Percentiles rank a stretch among this genome's conserved stretches.
phyloP scores from a whole-genome alignment of 257 asterid genomes.

The Voacanga thouarsii region DNA sequence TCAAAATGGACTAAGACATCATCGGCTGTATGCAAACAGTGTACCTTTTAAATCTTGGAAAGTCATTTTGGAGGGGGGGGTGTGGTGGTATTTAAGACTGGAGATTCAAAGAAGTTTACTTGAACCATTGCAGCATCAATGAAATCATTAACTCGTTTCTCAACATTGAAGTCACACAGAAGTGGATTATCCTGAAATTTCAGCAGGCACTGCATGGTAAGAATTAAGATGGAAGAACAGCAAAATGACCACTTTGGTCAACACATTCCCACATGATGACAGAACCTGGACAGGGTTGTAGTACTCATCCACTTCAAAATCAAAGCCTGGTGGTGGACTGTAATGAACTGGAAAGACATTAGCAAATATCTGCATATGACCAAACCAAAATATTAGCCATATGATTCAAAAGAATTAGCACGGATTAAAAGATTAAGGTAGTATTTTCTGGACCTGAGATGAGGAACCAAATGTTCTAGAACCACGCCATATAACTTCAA shows the following conservation, averaged over 20 bases:
- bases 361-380: conserved; percentile 59
- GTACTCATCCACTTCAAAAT: conserved; percentile 53
- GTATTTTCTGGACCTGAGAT: conserved; percentile 46
- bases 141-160: conserved; percentile 65
- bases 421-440: background rate
- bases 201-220: conserved; percentile 8
- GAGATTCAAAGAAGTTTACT: conserved; percentile 30
- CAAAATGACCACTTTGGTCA: conserved; percentile 3
- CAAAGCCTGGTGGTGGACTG: conserved; percentile 73
- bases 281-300: conserved; percentile 72
- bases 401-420: conserved; percentile 8
- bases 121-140: conserved; percentile 67
- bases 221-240: background rate
- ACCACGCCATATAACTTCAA: conserved; percentile 88
- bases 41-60: background rate
- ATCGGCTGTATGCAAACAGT: background rate
- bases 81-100: background rate
- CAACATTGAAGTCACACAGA: conserved; percentile 65
- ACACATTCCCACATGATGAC: conserved; percentile 11
- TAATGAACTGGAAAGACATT: conserved; percentile 82
- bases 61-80: background rate
- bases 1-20: conserved; percentile 7
- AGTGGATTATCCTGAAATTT: conserved; percentile 70
- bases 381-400: conserved; percentile 17
- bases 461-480: conserved; percentile 79